phyloP scores from a whole-genome alignment of 306 rosid genomes.

The Vigna unguiculata region DNA sequence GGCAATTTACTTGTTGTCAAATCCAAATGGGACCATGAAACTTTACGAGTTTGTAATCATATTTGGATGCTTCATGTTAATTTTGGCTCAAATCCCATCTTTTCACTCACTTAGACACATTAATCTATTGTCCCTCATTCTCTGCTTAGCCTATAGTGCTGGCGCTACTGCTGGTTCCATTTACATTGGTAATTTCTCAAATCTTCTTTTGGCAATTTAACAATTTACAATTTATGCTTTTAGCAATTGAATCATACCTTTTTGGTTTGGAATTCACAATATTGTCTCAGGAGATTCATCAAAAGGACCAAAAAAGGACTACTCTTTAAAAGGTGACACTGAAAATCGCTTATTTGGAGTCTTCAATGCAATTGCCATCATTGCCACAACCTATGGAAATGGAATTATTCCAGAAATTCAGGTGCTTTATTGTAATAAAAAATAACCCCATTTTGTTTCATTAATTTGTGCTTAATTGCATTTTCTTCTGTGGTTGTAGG shows the following conservation, averaged over 20 bases:
- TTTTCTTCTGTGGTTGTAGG: slow-evolving; percentile 51
- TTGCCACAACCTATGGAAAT: slow-evolving; percentile 81
- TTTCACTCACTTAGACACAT: slow-evolving; percentile 84
- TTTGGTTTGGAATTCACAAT: neutral
- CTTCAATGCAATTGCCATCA: slow-evolving; percentile 77
- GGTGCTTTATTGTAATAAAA: slow-evolving; percentile 55
- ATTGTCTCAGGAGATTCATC: slow-evolving; percentile 57
- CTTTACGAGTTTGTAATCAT: slow-evolving; percentile 69
- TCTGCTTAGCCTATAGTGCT: slow-evolving; percentile 65
- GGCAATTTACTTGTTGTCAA: slow-evolving; percentile 69
- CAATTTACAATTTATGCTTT: neutral
- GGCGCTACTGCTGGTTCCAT: slow-evolving; percentile 71
- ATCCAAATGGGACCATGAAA: slow-evolving; percentile 65
- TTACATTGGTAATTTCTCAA: slow-evolving; percentile 56
- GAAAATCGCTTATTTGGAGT: slow-evolving; percentile 61
- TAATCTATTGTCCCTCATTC: slow-evolving; percentile 64
- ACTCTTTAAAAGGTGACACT: slow-evolving; percentile 62
- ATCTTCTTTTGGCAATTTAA: neutral
- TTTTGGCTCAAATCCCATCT: slow-evolving; percentile 83
- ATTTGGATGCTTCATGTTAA: slow-evolving; percentile 78
- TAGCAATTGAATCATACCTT: neutral
- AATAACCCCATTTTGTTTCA: neutral
- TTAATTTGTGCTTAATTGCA: neutral
- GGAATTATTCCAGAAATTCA: slow-evolving; percentile 94
- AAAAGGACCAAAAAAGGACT: slow-evolving; percentile 70